phyloP scores from a whole-genome alignment of 2,329 filamentous ascomycete genomes.

The Tolypocladium tundrense region DNA sequence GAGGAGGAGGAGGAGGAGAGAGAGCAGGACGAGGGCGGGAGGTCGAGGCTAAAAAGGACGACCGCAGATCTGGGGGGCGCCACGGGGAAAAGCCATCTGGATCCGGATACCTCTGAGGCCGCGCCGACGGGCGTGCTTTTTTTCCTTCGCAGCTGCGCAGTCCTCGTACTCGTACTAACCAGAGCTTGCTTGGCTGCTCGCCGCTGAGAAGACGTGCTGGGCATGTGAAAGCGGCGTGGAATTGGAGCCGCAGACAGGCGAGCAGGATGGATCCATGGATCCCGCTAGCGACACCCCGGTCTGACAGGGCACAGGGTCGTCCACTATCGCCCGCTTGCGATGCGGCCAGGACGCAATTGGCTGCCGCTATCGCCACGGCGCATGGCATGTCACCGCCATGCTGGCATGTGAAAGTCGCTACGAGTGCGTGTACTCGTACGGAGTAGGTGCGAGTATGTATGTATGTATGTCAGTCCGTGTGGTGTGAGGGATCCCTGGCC shows the following conservation, averaged over 20 bases:
- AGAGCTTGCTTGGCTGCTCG: no score
- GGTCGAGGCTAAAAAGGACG: conserved; percentile 2
- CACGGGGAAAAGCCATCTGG: neutral
- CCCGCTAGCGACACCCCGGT: neutral
- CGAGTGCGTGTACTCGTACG: no score
- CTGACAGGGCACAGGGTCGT: neutral
- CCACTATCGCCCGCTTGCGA: neutral
- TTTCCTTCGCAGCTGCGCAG: no score
- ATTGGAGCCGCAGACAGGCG: neutral
- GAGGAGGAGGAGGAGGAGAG: neutral
- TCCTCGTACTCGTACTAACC: no score
- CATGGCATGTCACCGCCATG: neutral
- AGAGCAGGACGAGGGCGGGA: neutral
- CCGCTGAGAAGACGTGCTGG: neutral
- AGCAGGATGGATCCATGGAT: neutral
- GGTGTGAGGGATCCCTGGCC: neutral
- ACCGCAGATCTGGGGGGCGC: neutral
- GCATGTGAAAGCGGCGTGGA: neutral
- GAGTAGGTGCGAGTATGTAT: no score
- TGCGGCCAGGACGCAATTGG: neutral
- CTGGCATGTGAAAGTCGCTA: neutral
- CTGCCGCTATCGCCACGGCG: neutral
- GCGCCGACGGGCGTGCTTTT: neutral
- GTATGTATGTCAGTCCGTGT: no score
- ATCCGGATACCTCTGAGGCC: neutral